These are phyloP conservation scores for Saccharomyces hybrid DNA, from an alignment of 1,139 yeast genomes.

Conservation along the genomic window DNA sequence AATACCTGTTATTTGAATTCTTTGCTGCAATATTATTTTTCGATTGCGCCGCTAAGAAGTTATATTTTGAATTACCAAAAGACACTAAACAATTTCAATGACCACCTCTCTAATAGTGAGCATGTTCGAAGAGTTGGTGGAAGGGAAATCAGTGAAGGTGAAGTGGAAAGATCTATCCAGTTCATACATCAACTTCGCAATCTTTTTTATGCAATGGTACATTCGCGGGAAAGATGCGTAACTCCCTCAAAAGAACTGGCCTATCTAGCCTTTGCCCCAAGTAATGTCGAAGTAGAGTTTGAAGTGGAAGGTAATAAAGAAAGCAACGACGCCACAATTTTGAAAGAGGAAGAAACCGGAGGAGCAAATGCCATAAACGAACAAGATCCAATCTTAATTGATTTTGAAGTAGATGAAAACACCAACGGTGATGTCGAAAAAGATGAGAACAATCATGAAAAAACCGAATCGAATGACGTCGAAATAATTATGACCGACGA, in stretches of 20 bases:
- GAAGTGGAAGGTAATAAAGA: slow-evolving; percentile 21
- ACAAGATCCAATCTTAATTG: not conserved
- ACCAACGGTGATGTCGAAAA: slow-evolving; percentile 3
- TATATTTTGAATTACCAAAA: slow-evolving; percentile 46
- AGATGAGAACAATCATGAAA: slow-evolving; percentile 5
- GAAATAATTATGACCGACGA: not conserved
- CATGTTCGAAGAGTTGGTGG: slow-evolving; percentile 73
- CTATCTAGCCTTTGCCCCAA: slow-evolving; percentile 76
- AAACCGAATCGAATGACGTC: not conserved
- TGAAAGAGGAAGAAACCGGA: not conserved
- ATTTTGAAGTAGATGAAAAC: not conserved
- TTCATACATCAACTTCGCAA: slow-evolving; percentile 66
- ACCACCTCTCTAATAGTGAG: slow-evolving; percentile 25
- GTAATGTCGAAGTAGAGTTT: slow-evolving; percentile 59
- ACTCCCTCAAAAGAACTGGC: slow-evolving; percentile 82
- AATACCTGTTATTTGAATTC: slow-evolving; percentile 93
- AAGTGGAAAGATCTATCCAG: slow-evolving; percentile 73
- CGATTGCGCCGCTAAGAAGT: slow-evolving; percentile 72
- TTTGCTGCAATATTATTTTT: slow-evolving; percentile 79
- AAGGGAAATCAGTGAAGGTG: slow-evolving; percentile 61
- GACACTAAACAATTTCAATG: slow-evolving; percentile 17
- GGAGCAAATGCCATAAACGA: not conserved
- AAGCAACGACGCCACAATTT: not conserved
- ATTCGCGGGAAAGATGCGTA: slow-evolving; percentile 55
- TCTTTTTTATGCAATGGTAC: slow-evolving; percentile 63